Base-by-base conservation (phyloP, 306 rosid genomes). In the Glycyrrhiza uralensis region DNA sequence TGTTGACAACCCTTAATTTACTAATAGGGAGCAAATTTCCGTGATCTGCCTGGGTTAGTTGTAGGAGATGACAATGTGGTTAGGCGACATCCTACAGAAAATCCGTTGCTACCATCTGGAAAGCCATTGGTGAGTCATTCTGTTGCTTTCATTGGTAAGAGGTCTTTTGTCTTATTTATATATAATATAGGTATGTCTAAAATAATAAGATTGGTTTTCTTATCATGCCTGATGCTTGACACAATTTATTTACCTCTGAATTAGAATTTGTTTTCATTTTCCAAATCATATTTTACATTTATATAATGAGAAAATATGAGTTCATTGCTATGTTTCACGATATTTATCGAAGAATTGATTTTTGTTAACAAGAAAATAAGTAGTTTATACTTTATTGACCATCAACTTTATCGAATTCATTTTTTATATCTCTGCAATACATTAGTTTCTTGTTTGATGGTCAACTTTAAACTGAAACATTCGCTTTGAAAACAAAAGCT, bases 1-100 rank as follows among this genome's bases (percentile, higher is more conserved):
- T 28, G 36, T 35, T 79, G 66, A 41, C 41, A 57, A 47, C 49
- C 77, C 30, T 52, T 51, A 29, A 46, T 74, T 68, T 15, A 30
- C 36, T 68, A 19, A 14, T 19, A 93, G 98, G 98, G 98, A 54
- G 98, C 97, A 23, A 93, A 91, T 79, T 93, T 93, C 74, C 88
- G 97, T 51, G 92, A 93, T 82, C 87, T 93, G 8, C 98, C 98
- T 42, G 98, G 98, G 74, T 66, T 93, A 52, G 32, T 89, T 76
- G 98, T 93, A 22, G 97, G 98, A 76, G 50, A 22, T 71, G 85
- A 93, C 76, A 93, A 93, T 86, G 97, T 89, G 74, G 97, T 46
- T 76, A 87, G 94, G 66, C 84, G 91, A 55, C 94, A 84, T 36
- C 72, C 85, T 11, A 74, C 60, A 14, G 77, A 83, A 17, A 71